Conservation (phyloP, 352 stramenopile genomes). For the Phytophthora parvispora region DNA sequence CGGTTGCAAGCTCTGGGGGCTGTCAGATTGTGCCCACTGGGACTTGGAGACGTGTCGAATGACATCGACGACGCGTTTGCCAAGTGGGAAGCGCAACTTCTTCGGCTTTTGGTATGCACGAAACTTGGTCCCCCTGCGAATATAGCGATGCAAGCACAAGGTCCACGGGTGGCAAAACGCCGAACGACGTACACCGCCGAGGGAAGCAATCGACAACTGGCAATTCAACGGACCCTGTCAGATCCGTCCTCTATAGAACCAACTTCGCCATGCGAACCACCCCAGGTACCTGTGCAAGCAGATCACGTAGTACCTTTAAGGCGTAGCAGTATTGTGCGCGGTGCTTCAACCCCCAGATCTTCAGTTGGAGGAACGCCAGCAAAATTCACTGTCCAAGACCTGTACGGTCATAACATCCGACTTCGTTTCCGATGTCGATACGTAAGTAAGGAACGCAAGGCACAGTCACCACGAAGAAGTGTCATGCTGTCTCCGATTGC, state of each 20-base stretch:
- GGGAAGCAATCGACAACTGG: background rate
- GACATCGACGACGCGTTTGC: conserved; percentile 72
- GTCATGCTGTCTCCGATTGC: background rate
- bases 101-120: conserved; percentile 8
- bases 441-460: background rate
- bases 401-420: conserved; percentile 23
- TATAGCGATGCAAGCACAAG: background rate
- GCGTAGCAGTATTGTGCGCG: background rate
- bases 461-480: background rate
- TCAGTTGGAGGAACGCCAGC: background rate
- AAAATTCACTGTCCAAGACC: conserved; percentile 23
- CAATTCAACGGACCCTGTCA: background rate
- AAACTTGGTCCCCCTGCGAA: conserved; percentile 1
- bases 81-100: conserved; percentile 75
- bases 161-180: background rate
- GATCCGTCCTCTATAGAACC: background rate
- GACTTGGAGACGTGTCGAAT: conserved; percentile 93
- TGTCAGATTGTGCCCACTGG: conserved; percentile 68
- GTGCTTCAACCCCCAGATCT: background rate
- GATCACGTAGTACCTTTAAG: background rate
- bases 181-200: background rate
- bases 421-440: conserved; percentile 25
- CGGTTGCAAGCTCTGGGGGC: conserved; percentile 85
- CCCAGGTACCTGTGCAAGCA: background rate
- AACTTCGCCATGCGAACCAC: background rate